These are phyloP conservation scores for Chrysosporium queenslandicum DNA, from an alignment of 2,329 filamentous ascomycete genomes.

Conservation along the genomic window DNA sequence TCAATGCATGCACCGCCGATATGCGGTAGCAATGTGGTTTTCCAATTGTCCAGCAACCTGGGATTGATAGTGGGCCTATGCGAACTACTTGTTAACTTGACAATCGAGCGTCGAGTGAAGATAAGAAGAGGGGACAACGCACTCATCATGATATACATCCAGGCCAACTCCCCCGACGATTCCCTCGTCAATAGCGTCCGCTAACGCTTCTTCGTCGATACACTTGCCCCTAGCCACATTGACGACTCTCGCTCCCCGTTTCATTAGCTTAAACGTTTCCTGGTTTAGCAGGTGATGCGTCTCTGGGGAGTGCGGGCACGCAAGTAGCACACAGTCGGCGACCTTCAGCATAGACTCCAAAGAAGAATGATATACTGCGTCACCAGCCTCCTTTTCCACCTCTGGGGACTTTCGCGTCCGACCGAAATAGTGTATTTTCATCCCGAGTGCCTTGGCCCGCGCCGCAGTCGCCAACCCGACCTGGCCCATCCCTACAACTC, in stretches of 20 bases:
- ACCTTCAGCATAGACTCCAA: conserved; percentile 14
- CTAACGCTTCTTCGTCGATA: conserved; percentile 64
- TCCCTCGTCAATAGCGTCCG: conserved; percentile 54
- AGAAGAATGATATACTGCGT: conserved; percentile 15
- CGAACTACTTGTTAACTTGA: not conserved
- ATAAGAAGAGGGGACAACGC: not conserved
- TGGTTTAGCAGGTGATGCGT: conserved; percentile 62
- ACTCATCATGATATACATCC: conserved; percentile 66
- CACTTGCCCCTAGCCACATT: conserved; percentile 68
- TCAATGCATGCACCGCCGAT: conserved; percentile 16
- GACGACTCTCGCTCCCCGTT: conserved; percentile 58
- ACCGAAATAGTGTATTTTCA: conserved; percentile 17
- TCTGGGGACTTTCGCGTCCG: conserved; percentile 10
- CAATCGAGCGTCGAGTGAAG: not conserved
- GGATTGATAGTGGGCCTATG: conserved; percentile 16
- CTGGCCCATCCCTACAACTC: conserved; percentile 17
- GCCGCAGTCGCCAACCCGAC: conserved; percentile 13
- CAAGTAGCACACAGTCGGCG: conserved; percentile 17
- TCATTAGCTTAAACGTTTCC: conserved; percentile 59
- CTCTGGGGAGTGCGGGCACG: conserved; percentile 31
- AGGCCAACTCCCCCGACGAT: conserved; percentile 58
- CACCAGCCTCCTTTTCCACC: conserved; percentile 12
- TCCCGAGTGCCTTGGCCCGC: conserved; percentile 15
- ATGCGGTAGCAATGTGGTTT: conserved; percentile 17
- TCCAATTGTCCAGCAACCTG: conserved; percentile 17